Base-by-base conservation (phyloP, 2,329 filamentous ascomycete genomes). In the Monosporascus ibericus region DNA sequence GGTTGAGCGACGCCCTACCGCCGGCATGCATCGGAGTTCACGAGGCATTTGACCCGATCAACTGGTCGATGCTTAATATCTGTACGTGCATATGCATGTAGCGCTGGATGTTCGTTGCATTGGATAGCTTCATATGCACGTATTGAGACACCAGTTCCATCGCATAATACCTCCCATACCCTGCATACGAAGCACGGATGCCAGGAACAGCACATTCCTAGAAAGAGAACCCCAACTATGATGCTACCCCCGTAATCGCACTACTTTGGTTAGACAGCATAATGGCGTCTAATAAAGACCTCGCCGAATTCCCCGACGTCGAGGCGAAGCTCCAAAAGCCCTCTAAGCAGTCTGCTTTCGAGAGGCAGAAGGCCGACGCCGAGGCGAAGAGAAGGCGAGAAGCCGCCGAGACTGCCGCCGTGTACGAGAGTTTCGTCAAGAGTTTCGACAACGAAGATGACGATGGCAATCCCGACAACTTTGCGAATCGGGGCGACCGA, bases 361-460 rank as follows among this genome's bases (percentile, higher is more conserved):
- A 96, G 72, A 86, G 86, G 62, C 88, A 95, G 68, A 90, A 88
- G 69, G 89, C 89, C 54, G 90, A 95, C 68, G 89, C 88, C 52
- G 90, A 95, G 75, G 90, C 90, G 24, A 96, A 96, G 73, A 85
- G 88, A 54, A 80, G 82, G 60, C 82, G 90, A 60, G 92, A 95
- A 70, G 87, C 87, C 63, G 90, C 87, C 59, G 92, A 96, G 72
- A 95, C 89, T 6, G 89, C 88, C 22, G 90, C 90, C 24, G 90
- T 91, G 1, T 88, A 92, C 68, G 84, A 90, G 61, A 90, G 92
- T 59, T 96, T 96, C 60, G 83, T 94, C 52, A 92, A 92, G 70
- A 90, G 80, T 51, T 88, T 89, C 62, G 85, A 84, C 44, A 75
- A 80, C 55, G 82, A 85, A 38, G 79, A 80, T 25, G 75, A 78